Percentiles rank a stretch among this genome's conserved stretches.
These are phyloP conservation scores for Capillidium heterosporum DNA, from an alignment of 371 early-diverging fungal species.

Conservation along the genomic window DNA sequence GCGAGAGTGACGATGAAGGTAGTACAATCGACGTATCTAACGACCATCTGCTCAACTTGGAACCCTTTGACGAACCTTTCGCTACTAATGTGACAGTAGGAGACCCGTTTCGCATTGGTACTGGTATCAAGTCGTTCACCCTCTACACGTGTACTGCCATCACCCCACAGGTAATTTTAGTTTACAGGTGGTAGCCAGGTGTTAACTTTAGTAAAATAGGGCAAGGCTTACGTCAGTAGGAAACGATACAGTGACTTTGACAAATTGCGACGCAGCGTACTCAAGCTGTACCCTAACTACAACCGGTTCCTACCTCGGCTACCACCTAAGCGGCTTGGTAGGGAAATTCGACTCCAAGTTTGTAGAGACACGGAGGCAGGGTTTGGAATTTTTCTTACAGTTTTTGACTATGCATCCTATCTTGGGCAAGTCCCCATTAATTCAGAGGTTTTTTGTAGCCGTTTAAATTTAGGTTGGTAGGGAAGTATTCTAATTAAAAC, in stretches of 20 bases:
- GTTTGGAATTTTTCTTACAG: constrained; percentile 33
- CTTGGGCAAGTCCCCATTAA: constrained; percentile 18
- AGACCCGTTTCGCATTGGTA: constrained; percentile 17
- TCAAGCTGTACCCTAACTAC: constrained; percentile 18
- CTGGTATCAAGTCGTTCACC: constrained; percentile 25
- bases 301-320: constrained; percentile 26
- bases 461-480: no score
- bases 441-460: not conserved
- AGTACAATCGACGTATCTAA: no score
- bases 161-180: constrained; percentile 18
- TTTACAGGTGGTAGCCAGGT: not conserved
- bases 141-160: constrained; percentile 30
- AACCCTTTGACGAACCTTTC: constrained; percentile 9
- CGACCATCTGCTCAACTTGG: no score
- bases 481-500: no score
- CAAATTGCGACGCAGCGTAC: constrained; percentile 19
- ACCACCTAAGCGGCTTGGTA: constrained; percentile 31
- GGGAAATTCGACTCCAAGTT: constrained; percentile 28
- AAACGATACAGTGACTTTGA: constrained; percentile 37
- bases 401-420: constrained; percentile 30
- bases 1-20: no score
- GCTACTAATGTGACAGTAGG: constrained; percentile 26
- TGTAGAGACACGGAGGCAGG: constrained; percentile 27
- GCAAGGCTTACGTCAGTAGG: constrained; percentile 19
- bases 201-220: constrained; percentile 9